A percentile compares a stretch with the other conserved stretches of the same genome.
Conservation (phyloP, 2,329 filamentous ascomycete genomes). For the Chaetomiaceae sp. region DNA sequence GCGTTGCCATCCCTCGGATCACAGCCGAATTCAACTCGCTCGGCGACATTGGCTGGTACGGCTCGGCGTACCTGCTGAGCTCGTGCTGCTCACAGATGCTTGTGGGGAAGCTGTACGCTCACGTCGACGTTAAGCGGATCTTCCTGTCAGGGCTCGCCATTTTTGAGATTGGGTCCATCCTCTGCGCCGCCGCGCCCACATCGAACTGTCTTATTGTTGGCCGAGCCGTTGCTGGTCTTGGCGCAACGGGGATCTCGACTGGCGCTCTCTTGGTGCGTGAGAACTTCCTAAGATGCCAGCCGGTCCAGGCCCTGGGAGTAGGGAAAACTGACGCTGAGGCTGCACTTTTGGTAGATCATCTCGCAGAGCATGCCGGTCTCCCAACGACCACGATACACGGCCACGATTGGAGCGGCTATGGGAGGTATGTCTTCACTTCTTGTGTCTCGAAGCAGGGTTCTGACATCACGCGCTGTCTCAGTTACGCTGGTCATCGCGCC, state of each 20-base stretch:
- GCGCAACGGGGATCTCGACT: conserved; percentile 28
- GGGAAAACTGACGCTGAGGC: no score
- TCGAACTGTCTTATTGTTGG: conserved; percentile 31
- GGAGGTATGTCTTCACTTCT: background rate
- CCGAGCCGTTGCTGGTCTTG: conserved; percentile 31
- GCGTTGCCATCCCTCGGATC: conserved; percentile 1
- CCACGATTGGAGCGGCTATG: background rate
- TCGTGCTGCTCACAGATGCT: conserved; percentile 29
- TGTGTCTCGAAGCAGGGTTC: background rate
- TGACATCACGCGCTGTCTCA: background rate
- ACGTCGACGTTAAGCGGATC: conserved; percentile 27
- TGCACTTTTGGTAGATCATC: no score
- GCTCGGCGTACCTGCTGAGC: conserved; percentile 18
- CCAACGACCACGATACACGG: background rate
- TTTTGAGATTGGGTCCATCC: conserved; percentile 31
- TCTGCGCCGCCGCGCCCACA: conserved; percentile 30
- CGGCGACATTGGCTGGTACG: conserved; percentile 18
- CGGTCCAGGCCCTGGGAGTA: background rate
- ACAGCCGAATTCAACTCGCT: conserved; percentile 13
- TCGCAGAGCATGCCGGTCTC: background rate
- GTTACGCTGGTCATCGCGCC: background rate
- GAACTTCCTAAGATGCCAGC: no score
- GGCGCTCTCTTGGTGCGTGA: conserved; percentile 15
- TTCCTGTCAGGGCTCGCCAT: conserved; percentile 21
- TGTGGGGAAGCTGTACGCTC: conserved; percentile 30